Percentiles rank a stretch among this genome's conserved stretches.
These are phyloP conservation scores for Blastocystis sp. DNA, from an alignment of 352 stramenopile species.

Conservation along the genomic window DNA sequence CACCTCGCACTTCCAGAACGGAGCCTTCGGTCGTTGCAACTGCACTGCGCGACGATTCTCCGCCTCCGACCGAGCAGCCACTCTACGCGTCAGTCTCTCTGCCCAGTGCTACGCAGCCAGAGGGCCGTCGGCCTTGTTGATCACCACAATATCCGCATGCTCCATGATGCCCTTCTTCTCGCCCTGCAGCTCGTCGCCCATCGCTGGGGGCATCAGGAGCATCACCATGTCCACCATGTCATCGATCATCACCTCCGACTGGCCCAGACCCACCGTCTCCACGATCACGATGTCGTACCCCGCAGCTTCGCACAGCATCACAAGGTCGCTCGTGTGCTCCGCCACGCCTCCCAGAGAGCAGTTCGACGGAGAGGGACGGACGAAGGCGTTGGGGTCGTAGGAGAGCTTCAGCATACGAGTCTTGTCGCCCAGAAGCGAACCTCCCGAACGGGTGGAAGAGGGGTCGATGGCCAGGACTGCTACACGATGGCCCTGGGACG, in stretches of 20 bases:
- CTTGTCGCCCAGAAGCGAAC: constrained; percentile 94
- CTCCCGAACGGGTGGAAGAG: constrained; percentile 84
- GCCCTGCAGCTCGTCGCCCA: constrained; percentile 88
- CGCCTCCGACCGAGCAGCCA: constrained; percentile 54
- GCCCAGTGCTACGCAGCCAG: constrained; percentile 63
- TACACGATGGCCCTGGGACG: constrained; percentile 75
- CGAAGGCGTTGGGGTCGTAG: constrained; percentile 80
- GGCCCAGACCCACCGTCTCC: constrained; percentile 91
- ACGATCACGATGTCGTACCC: constrained; percentile 89
- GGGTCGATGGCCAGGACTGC: constrained; percentile 91
- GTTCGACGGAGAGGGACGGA: constrained; percentile 80
- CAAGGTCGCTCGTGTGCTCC: constrained; percentile 79
- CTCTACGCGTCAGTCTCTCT: constrained; percentile 60
- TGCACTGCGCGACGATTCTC: constrained; percentile 71
- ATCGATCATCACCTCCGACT: constrained; percentile 92
- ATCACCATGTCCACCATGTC: constrained; percentile 90
- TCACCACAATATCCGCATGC: constrained; percentile 87
- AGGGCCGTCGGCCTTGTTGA: constrained; percentile 93
- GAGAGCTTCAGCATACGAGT: constrained; percentile 90
- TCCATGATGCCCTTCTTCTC: constrained; percentile 98
- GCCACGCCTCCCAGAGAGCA: constrained; percentile 73
- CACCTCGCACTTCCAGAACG: constrained; percentile 71
- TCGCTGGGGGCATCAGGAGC: constrained; percentile 85
- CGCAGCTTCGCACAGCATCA: constrained; percentile 83
- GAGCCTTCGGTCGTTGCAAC: constrained; percentile 74